Evolutionary conservation across 75 land plant genomes (phyloP), one percentile per base, ranked within the genome.

Genomic region (Adiantum capillusveneris): DNA sequence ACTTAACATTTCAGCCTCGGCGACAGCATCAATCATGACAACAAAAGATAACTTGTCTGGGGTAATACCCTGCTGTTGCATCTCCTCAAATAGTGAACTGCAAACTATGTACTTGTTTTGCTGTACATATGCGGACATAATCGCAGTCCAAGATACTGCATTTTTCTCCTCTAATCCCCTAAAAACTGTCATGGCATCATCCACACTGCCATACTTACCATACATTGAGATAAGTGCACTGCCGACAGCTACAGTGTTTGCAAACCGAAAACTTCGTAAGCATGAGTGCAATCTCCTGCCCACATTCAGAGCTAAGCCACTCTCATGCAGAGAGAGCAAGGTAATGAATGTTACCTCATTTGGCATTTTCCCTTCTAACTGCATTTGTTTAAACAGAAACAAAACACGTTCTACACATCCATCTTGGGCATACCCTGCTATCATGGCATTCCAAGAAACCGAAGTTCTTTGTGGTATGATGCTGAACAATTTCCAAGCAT

Each of bases 401-500:
- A 17, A 6, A n/a, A 17, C 50, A 22, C 27, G 27, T 5, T 55
- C n/a, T 3, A 20, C 12, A 24, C 17, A 21, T 21, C 50, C 50
- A 46, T 9, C 27, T 11, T 55, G 57, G 24, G 25, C 57, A 30
- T 3, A 55, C 6, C 6, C 31, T 18, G 57, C 22, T 21, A 55
- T 30, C 57, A 55, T 30, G 24, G 31, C 17, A 55, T 28, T 55
- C 57, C 57, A 55, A 3, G 50, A 46, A 18, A 46, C 22, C 3
- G 14, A 21, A 2, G 22, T 22, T 24, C 16, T 17, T 6, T 14
- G 6, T 30, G 31, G 31, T 17, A 28, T 22, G 6, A 18, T 30
- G 27, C 62, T 67, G 49, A 75, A 75, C 51, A 75, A 36, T 25
- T 37, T 49, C 0, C 53, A 53, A 17, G 78, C 78, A 1, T 62